Evolutionary conservation across 2,329 filamentous ascomycete species (phyloP).

Genomic region (Daldinia eschscholtzii): DNA sequence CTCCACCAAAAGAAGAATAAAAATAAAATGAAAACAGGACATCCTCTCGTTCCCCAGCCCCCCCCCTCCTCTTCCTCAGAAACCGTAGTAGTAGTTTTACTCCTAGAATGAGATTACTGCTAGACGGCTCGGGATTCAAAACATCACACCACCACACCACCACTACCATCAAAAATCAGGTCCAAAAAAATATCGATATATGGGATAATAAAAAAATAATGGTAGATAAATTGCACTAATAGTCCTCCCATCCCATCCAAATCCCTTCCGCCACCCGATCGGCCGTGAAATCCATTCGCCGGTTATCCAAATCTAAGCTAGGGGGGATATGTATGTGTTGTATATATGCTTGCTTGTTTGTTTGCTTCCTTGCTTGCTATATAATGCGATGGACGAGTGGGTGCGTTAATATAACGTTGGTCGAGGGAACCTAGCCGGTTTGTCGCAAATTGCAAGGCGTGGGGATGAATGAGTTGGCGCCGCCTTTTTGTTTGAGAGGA

Average conservation of each 20-base stretch:
- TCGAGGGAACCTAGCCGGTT: neutral
- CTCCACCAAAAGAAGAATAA: conserved; percentile 23
- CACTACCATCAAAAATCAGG: conserved; percentile 18
- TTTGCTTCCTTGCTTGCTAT: conserved; percentile 24
- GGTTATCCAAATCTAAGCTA: conserved; percentile 41
- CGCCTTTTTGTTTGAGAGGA: conserved; percentile 5
- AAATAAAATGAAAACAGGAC: conserved; percentile 10
- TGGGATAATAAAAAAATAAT: conserved; percentile 12
- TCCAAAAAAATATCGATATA: conserved; percentile 8
- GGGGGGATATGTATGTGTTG: conserved; percentile 10
- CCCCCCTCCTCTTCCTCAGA: neutral
- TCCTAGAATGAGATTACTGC: neutral
- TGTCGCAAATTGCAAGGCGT: neutral
- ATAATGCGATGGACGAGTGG: conserved; percentile 15
- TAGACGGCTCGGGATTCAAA: neutral
- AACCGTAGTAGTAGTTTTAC: neutral
- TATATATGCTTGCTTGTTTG: conserved; percentile 26
- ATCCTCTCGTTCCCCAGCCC: neutral
- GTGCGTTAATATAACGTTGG: neutral
- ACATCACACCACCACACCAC: conserved; percentile 10
- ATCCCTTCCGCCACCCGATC: conserved; percentile 29
- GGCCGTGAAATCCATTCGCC: conserved; percentile 43
- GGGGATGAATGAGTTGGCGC: conserved; percentile 3
- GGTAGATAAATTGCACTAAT: conserved; percentile 27
- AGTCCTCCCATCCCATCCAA: conserved; percentile 29